phyloP scores from a whole-genome alignment of 495 filamentous ascomycete species.

The Tuber aestivum region DNA sequence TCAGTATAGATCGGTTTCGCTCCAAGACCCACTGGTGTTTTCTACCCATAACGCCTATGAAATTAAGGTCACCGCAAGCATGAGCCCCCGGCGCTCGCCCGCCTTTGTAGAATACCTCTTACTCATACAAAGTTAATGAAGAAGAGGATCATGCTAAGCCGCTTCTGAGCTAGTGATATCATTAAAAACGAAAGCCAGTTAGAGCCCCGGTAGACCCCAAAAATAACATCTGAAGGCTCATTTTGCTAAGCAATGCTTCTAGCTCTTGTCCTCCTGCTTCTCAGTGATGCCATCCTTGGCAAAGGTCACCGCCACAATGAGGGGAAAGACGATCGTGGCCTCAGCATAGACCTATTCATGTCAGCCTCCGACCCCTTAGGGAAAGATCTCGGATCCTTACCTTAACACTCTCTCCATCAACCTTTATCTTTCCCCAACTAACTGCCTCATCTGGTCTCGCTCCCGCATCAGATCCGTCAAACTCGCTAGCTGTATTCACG shows the following conservation, averaged over 20 bases:
- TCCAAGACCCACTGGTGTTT: not conserved
- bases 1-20: not conserved
- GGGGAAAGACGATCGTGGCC: conserved; percentile 83
- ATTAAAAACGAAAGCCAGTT: not conserved
- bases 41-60: not conserved
- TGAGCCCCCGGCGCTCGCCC: not conserved
- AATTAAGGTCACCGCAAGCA: not conserved
- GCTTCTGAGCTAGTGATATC: not conserved
- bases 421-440: conserved; percentile 97
- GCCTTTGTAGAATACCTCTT: not conserved
- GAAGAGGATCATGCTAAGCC: not conserved
- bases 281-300: conserved; percentile 7
- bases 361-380: not conserved
- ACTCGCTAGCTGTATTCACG: conserved; percentile 93
- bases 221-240: not conserved
- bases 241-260: not conserved
- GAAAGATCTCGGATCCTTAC: conserved; percentile 44
- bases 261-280: not conserved
- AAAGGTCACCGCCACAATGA: conserved; percentile 88
- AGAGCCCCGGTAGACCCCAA: not conserved
- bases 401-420: conserved; percentile 79
- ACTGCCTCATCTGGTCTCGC: conserved; percentile 94
- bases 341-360: conserved; percentile 70
- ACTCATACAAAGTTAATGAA: not conserved
- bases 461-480: conserved; percentile 94